These are phyloP conservation scores for Bertia moriformis DNA, from an alignment of 2,329 filamentous ascomycete species.

Conservation along the genomic window DNA sequence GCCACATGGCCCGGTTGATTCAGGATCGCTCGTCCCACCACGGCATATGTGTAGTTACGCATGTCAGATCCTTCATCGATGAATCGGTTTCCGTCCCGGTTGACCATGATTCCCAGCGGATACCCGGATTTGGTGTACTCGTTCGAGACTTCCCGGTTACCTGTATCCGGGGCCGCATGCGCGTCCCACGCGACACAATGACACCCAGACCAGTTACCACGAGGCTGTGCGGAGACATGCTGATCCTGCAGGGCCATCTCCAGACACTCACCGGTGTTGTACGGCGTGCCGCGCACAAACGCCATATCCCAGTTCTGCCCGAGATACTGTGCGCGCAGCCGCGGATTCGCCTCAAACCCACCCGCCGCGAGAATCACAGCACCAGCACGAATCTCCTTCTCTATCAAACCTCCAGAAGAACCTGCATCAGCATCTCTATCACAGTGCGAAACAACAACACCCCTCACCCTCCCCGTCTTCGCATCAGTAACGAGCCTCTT, in stretches of 20 bases:
- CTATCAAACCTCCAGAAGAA: too few species aligned
- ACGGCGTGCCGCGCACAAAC: slow-evolving; percentile 45
- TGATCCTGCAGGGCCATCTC: slow-evolving; percentile 32
- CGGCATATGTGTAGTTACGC: slow-evolving; percentile 54
- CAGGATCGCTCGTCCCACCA: slow-evolving; percentile 47
- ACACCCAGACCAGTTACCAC: slow-evolving; percentile 49
- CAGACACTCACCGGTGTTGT: slow-evolving; percentile 46
- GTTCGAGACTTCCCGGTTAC: slow-evolving; percentile 45
- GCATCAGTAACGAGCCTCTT: slow-evolving; percentile 18
- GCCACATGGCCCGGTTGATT: slow-evolving; percentile 39
- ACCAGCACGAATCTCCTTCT: slow-evolving; percentile 14
- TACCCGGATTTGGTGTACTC: slow-evolving; percentile 58
- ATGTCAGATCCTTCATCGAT: slow-evolving; percentile 54
- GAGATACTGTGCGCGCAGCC: slow-evolving; percentile 34
- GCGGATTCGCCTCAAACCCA: slow-evolving; percentile 47
- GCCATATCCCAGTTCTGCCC: slow-evolving; percentile 50
- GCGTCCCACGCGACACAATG: slow-evolving; percentile 54
- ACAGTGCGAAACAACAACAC: too few species aligned
- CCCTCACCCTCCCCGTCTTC: slow-evolving; percentile 2
- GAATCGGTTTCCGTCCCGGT: slow-evolving; percentile 40
- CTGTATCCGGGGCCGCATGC: slow-evolving; percentile 34
- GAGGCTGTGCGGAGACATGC: slow-evolving; percentile 28
- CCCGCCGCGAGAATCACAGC: slow-evolving; percentile 41
- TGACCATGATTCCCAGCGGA: slow-evolving; percentile 51
- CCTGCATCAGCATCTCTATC: slow-evolving; percentile 3